Conservation (phyloP, 176 grass and related monocot genomes). For the Sorghum bicolor region Sorghum_bicolor_NCBIv3 NC_012877.2:3625501-3626000, state of each 20-base stretch:
- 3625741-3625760: background rate
- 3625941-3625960: too few relatives aligned
- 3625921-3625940: too few relatives aligned
- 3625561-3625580: background rate
- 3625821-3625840: background rate
- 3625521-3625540: slow-evolving; percentile 14
- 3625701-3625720: background rate
- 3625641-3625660: background rate
- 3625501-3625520: background rate
- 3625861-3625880: background rate
- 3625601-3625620: background rate
- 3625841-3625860: background rate
- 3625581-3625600: background rate
- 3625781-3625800: background rate
- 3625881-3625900: background rate
- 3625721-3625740: background rate
- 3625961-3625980: too few relatives aligned
- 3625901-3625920: too few relatives aligned
- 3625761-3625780: background rate
- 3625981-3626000: too few relatives aligned
- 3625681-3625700: background rate
- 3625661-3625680: background rate
- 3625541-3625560: background rate
- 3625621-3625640: background rate
- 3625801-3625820: too few relatives aligned